Evolutionary conservation across 148 eudicot species (phyloP).

Genomic region (Silene conica): DNA sequence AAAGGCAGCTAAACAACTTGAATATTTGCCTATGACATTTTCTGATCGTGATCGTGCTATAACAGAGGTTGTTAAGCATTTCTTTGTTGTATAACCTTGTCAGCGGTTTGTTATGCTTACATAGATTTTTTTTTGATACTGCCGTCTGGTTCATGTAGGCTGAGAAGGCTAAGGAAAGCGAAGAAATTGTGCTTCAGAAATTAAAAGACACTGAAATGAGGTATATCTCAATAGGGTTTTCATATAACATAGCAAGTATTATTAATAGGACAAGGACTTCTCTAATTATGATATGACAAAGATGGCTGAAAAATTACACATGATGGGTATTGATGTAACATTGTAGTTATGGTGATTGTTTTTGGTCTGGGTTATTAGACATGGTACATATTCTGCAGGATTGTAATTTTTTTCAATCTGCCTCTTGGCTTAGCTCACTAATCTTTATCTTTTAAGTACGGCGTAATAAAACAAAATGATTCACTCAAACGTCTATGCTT

Average conservation of each 20-base stretch:
- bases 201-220: slow-evolving; percentile 43
- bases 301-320: too few species aligned
- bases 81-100: background rate
- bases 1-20: slow-evolving; percentile 78
- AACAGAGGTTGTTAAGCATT: slow-evolving; percentile 57
- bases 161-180: slow-evolving; percentile 82
- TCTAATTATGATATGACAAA: too few species aligned
- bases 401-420: too few species aligned
- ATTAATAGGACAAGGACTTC: background rate
- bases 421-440: too few species aligned
- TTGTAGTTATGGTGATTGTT: too few species aligned
- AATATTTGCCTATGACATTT: slow-evolving; percentile 83
- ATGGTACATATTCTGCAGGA: too few species aligned
- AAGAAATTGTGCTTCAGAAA: slow-evolving; percentile 57
- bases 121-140: slow-evolving; percentile 11
- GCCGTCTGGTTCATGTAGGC: slow-evolving; percentile 50
- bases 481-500: too few species aligned
- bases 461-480: too few species aligned
- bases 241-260: background rate
- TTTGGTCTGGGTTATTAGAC: too few species aligned
- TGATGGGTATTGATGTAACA: too few species aligned
- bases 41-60: slow-evolving; percentile 87
- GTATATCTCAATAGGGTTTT: slow-evolving; percentile 28
- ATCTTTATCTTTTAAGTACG: too few species aligned
- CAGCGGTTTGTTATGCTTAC: background rate